Evolutionary conservation across 371 early-diverging fungal species (phyloP).

Genomic region (Mortierella sp.): DNA sequence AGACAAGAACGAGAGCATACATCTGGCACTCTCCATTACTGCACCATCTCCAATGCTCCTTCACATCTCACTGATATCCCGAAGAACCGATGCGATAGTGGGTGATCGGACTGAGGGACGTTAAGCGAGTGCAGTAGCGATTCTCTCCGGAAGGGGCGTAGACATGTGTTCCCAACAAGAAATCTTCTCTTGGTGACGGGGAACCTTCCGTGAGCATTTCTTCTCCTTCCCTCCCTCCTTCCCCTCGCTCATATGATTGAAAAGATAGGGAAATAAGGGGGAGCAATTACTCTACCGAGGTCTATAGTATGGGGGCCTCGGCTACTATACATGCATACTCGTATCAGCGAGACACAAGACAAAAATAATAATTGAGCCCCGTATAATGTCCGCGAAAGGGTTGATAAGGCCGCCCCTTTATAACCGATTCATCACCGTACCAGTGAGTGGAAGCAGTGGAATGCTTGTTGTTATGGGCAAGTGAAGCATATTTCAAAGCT

Average conservation of each 20-base stretch:
- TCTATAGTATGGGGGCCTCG: too few species aligned
- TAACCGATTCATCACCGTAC: slow-evolving; percentile 1
- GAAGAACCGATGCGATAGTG: too few species aligned
- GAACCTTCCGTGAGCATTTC: neutral
- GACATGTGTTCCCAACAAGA: neutral
- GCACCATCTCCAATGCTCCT: too few species aligned
- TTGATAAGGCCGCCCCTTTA: neutral
- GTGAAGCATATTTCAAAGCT: slow-evolving; percentile 16
- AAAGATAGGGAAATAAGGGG: slow-evolving; percentile 3
- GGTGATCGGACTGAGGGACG: too few species aligned
- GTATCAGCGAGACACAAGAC: too few species aligned
- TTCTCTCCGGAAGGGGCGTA: neutral
- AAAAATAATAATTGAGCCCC: too few species aligned
- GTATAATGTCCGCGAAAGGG: neutral
- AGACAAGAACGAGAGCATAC: too few species aligned
- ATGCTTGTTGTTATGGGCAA: slow-evolving; percentile 27
- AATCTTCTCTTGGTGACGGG: neutral
- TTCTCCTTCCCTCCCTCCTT: neutral
- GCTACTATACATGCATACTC: too few species aligned
- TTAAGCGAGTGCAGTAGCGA: too few species aligned
- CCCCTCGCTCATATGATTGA: slow-evolving; percentile 14
- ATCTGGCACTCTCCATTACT: too few species aligned
- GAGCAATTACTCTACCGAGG: too few species aligned
- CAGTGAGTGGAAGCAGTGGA: slow-evolving; percentile 12
- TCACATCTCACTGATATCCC: too few species aligned